phyloP scores from a whole-genome alignment of 1,284 basidiomycete genomes.

The Trichosporon coremiiforme region DNA sequence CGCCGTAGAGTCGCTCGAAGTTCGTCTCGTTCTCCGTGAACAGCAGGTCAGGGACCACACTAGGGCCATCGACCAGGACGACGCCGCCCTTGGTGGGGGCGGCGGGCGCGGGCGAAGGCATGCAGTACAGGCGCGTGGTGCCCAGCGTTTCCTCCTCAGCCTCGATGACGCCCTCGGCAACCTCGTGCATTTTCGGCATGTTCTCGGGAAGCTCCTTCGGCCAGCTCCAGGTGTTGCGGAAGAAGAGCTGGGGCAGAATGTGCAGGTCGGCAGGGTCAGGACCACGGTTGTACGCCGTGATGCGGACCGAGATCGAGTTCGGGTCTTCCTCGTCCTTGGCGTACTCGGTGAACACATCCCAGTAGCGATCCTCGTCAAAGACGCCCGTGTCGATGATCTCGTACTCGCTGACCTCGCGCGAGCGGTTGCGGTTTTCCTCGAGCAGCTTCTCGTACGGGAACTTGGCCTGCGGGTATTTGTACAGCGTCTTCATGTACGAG shows the following conservation, averaged over 20 bases:
- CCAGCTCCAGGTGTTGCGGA: conserved; percentile 99
- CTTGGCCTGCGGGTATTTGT: conserved; percentile 92
- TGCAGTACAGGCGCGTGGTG: conserved; percentile 80
- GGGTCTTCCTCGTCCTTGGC: conserved; percentile 94
- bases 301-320: conserved; percentile 85
- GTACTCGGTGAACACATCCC: conserved; percentile 85
- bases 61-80: conserved; percentile 64
- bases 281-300: conserved; percentile 94
- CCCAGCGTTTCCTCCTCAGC: conserved; percentile 74
- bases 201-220: conserved; percentile 74
- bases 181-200: conserved; percentile 65
- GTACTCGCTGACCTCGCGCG: conserved; percentile 84
- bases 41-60: conserved; percentile 76
- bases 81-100: conserved; percentile 65
- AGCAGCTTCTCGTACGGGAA: conserved; percentile 95
- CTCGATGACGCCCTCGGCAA: conserved; percentile 65
- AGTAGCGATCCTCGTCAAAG: conserved; percentile 92
- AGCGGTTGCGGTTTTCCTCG: conserved; percentile 76
- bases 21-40: conserved; percentile 99
- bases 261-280: conserved; percentile 94
- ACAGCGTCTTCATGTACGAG: conserved; percentile 98
- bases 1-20: conserved; percentile 85
- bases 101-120: conserved; percentile 87
- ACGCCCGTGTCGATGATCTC: conserved; percentile 90
- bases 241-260: conserved; percentile 93